These are phyloP conservation scores for Cyclocybe aegerita DNA, from an alignment of 768 basidiomycete genomes.

Conservation along the genomic window DNA sequence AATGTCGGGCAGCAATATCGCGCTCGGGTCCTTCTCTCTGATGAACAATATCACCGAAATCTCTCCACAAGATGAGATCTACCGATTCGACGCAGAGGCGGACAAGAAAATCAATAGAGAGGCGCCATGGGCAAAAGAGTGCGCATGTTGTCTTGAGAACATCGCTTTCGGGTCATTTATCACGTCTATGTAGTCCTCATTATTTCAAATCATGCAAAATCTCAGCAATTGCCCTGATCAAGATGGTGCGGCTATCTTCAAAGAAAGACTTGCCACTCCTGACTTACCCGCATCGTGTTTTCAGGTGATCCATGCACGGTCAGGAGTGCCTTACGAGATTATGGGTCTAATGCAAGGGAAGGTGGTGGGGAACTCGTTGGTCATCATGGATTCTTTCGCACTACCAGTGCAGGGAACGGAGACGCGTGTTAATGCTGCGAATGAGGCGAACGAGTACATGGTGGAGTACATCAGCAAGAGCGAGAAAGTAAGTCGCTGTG, in stretches of 20 bases:
- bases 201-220: slow-evolving; percentile 92
- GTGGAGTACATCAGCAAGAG: slow-evolving; percentile 86
- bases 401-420: slow-evolving; percentile 98
- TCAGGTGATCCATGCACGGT: slow-evolving; percentile 96
- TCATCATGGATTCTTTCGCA: slow-evolving; percentile 96
- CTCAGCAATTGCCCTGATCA: slow-evolving; percentile 91
- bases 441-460: slow-evolving; percentile 98
- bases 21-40: slow-evolving; percentile 73
- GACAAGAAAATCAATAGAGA: slow-evolving; percentile 66
- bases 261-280: background rate
- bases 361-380: slow-evolving; percentile 72
- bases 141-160: background rate
- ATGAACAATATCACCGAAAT: slow-evolving; percentile 70
- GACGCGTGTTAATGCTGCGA: slow-evolving; percentile 94
- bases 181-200: slow-evolving; percentile 52
- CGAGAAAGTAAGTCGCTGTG: slow-evolving; percentile 57
- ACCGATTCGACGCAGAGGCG: slow-evolving; percentile 68
- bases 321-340: slow-evolving; percentile 96
- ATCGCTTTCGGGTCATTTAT: background rate
- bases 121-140: slow-evolving; percentile 87
- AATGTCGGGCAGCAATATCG: slow-evolving; percentile 52
- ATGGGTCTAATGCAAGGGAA: slow-evolving; percentile 99
- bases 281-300: slow-evolving; percentile 7
- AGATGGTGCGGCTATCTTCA: slow-evolving; percentile 61
- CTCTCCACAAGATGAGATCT: slow-evolving; percentile 78